Base-by-base conservation (phyloP, 2,329 filamentous ascomycete species). In the Nemania serpens region DNA sequence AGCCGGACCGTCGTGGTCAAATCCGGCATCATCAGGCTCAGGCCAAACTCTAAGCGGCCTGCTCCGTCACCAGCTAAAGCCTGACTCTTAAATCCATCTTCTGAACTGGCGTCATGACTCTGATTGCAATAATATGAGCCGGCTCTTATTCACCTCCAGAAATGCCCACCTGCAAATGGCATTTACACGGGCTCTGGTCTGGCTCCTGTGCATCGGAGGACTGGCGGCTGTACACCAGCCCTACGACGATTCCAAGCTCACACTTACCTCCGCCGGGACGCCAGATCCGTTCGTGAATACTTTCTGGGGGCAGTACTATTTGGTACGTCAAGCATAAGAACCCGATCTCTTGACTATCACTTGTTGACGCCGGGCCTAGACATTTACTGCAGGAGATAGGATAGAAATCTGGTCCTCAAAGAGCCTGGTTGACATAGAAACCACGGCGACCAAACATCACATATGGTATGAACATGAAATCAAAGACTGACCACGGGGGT, bases 351-450 rank as follows among this genome's bases (percentile, higher is more conserved):
- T n/a, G 4, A 34, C 13, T 36, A 43, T 22, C 5, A 6, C 12
- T 47, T 3, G 37, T 53, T 68, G 49, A 69, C 51, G 36, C 47
- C 10, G 25, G n/a, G 11, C n/a, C n/a, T 15, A 74, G 72, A 74
- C 70, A 6, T 74, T 73, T 51, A 74, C 73, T 2, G 54, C 68
- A 9, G 72, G 71, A 39, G 67, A 73, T 29, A 68, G 68, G 20
- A 70, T 74, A 22, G 73, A 74, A 60, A 71, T 74, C 37, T 73
- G 71, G 72, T 68, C 67, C 4, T 73, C 73, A 7, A 60, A 56
- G 1, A 71, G 60, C 20, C 58, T 74, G 5, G 63, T 67, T 9
- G 66, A 73, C 29, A 73, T 74, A 22, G 70, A 73, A 57, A 59
- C 55, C 29, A 56, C 66, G 0, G 62, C 64, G 29, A 60, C 43